Conservation (phyloP, 1,284 basidiomycete species). For the Salmacisia buchloeana region DNA sequence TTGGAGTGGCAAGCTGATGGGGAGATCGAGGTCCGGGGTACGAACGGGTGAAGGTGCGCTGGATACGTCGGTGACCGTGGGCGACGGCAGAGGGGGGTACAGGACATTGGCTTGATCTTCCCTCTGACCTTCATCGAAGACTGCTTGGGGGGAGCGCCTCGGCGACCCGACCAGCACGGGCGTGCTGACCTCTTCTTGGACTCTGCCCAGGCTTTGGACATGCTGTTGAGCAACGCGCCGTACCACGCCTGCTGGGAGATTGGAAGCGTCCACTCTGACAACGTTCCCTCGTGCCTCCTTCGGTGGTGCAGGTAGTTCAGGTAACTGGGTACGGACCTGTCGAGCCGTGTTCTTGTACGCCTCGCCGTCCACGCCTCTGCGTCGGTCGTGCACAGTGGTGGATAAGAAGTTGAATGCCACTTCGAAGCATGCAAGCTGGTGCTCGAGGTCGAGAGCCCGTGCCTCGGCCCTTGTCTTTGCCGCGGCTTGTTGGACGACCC, state of each 20-base stretch:
- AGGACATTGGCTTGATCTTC: background rate
- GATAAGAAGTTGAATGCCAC: background rate
- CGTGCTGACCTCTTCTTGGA: background rate
- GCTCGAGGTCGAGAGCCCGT: background rate
- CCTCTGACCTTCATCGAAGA: too few relatives aligned
- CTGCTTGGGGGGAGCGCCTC: too few relatives aligned
- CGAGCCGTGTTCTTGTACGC: too few relatives aligned
- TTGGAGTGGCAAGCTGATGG: background rate
- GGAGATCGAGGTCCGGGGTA: background rate
- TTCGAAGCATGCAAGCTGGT: background rate
- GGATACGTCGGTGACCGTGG: background rate
- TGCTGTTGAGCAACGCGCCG: background rate
- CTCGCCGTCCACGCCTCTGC: too few relatives aligned
- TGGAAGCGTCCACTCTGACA: background rate
- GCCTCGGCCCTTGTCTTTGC: conserved; percentile 1
- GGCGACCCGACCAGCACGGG: too few relatives aligned
- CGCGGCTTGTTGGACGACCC: background rate
- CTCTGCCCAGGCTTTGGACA: background rate
- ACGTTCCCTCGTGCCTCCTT: background rate
- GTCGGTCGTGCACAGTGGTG: background rate
- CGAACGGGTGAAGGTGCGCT: background rate
- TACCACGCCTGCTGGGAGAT: background rate
- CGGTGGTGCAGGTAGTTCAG: background rate
- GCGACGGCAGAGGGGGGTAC: background rate
- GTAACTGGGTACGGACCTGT: background rate